Evolutionary conservation across 1,284 basidiomycete genomes (phyloP).

Genomic region (Pseudozyma thailandica): DNA sequence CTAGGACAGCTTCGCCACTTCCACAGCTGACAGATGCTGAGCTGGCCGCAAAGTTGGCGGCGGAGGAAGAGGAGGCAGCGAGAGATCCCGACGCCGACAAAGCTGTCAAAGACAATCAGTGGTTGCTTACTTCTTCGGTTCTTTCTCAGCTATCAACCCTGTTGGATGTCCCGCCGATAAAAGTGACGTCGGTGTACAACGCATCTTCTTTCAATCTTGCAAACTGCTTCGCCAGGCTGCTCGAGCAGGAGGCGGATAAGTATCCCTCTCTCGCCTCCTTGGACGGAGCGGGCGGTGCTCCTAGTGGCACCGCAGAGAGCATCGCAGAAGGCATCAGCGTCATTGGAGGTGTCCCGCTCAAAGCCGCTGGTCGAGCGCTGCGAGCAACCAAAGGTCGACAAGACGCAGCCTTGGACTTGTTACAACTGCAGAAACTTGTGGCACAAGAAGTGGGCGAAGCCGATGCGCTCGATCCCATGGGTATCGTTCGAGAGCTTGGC

Average conservation of each 20-base stretch:
- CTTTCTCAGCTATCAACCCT: slow-evolving; percentile 59
- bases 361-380: slow-evolving; percentile 38
- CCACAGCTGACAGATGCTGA: slow-evolving; percentile 50
- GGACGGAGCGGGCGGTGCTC: slow-evolving; percentile 36
- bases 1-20: slow-evolving; percentile 7
- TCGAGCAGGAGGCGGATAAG: slow-evolving; percentile 42
- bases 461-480: slow-evolving; percentile 60
- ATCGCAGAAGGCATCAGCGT: slow-evolving; percentile 43
- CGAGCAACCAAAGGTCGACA: slow-evolving; percentile 59
- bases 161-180: slow-evolving; percentile 44
- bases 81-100: slow-evolving; percentile 36
- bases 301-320: slow-evolving; percentile 37
- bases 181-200: slow-evolving; percentile 53
- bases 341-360: slow-evolving; percentile 24
- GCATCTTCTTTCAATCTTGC: slow-evolving; percentile 56
- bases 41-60: slow-evolving; percentile 52
- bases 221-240: slow-evolving; percentile 44
- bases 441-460: slow-evolving; percentile 38
- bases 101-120: slow-evolving; percentile 58
- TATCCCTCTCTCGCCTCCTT: slow-evolving; percentile 35
- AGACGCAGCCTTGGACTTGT: slow-evolving; percentile 61
- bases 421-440: slow-evolving; percentile 54
- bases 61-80: slow-evolving; percentile 47
- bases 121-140: slow-evolving; percentile 65
- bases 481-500: slow-evolving; percentile 22